Conservation (phyloP, 2,329 filamentous ascomycete genomes). For the Pseudogymnoascus sp. region DNA sequence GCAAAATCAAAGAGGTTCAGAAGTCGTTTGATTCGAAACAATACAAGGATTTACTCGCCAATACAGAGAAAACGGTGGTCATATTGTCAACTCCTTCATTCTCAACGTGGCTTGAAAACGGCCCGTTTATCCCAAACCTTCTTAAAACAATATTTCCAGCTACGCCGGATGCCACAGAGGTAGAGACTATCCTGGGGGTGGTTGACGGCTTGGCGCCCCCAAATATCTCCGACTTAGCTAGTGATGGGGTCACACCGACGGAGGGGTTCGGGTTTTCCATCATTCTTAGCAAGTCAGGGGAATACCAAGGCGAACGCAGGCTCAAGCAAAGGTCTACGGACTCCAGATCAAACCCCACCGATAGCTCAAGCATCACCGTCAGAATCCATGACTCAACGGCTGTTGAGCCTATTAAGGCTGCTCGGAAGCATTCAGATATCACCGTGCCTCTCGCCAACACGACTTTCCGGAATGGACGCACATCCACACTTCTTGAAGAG, state of each 20-base stretch:
- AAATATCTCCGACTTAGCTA: neutral
- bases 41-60: neutral
- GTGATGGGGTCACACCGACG: conserved; percentile 17
- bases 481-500: conserved; percentile 47
- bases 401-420: conserved; percentile 6
- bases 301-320: conserved; percentile 40
- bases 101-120: conserved; percentile 24
- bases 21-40: neutral
- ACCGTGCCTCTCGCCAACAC: conserved; percentile 68
- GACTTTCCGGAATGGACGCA: conserved; percentile 60
- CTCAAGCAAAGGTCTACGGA: conserved; percentile 3
- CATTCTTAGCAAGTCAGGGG: conserved; percentile 33
- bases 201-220: conserved; percentile 45
- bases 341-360: conserved; percentile 1
- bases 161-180: conserved; percentile 17
- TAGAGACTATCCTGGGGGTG: conserved; percentile 46
- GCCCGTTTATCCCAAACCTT: conserved; percentile 22
- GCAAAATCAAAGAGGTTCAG: conserved; percentile 1
- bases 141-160: conserved; percentile 14
- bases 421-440: conserved; percentile 23
- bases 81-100: conserved; percentile 28
- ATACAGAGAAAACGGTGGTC: conserved; percentile 17
- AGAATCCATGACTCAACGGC: conserved; percentile 1
- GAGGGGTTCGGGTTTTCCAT: conserved; percentile 44
- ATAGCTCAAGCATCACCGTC: conserved; percentile 20